Percentiles rank a stretch among this genome's conserved stretches.
Conservation (phyloP, 2,329 filamentous ascomycete species). For the Calonectria pseudoturangicola region DNA sequence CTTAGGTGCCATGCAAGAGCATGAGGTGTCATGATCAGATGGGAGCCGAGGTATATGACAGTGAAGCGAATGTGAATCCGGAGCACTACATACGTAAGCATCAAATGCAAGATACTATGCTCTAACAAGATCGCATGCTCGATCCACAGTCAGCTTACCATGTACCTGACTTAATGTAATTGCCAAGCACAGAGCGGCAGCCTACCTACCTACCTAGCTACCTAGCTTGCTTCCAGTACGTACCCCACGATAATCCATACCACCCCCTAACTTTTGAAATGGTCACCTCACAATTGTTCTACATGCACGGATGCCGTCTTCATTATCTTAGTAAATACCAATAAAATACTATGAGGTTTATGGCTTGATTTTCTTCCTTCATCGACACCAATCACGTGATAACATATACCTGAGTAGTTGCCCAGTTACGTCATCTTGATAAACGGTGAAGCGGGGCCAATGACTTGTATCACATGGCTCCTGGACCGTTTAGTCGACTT, state of each 20-base stretch:
- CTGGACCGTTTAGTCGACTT: conserved; percentile 7
- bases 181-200: no score
- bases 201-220: no score
- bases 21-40: neutral
- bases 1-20: neutral
- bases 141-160: neutral
- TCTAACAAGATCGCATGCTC: neutral
- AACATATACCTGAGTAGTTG: no score
- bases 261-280: neutral
- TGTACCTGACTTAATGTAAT: neutral
- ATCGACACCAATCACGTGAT: neutral
- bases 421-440: conserved; percentile 37
- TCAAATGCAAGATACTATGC: neutral
- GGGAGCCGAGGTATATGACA: neutral
- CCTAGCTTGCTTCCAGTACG: neutral
- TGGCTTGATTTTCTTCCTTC: neutral
- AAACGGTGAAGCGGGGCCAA: conserved; percentile 19
- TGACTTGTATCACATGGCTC: conserved; percentile 39
- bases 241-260: neutral
- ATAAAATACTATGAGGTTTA: neutral
- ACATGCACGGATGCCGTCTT: no score
- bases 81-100: neutral
- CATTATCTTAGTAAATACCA: neutral
- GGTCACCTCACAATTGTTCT: no score
- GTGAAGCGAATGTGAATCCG: neutral